phyloP scores from a whole-genome alignment of 495 filamentous ascomycete genomes.

The Podospora tetraspora region DNA sequence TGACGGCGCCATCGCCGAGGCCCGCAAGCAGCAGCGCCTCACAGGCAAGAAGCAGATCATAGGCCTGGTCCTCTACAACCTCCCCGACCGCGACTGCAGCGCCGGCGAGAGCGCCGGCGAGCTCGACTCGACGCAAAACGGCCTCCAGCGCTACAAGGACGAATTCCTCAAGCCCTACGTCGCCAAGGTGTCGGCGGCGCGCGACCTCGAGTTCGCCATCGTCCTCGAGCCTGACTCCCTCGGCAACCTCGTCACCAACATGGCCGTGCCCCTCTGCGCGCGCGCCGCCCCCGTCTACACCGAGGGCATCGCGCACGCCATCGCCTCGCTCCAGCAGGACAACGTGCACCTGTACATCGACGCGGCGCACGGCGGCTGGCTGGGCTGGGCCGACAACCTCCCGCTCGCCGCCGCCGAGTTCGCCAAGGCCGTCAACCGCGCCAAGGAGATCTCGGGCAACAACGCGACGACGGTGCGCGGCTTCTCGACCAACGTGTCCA shows the following conservation, averaged over 20 bases:
- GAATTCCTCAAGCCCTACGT: conserved; percentile 52
- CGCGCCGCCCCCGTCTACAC: conserved; percentile 52
- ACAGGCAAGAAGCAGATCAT: conserved; percentile 43
- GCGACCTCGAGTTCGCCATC: conserved; percentile 36
- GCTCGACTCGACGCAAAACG: conserved; percentile 44
- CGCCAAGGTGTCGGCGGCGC: conserved; percentile 25
- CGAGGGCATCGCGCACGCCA: conserved; percentile 53
- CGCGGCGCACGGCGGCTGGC: conserved; percentile 62
- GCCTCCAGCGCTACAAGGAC: conserved; percentile 51
- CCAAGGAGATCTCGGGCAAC: conserved; percentile 31
- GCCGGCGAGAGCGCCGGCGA: conserved; percentile 59
- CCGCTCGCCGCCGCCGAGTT: conserved; percentile 53
- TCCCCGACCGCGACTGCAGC: conserved; percentile 62
- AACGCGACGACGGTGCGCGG: conserved; percentile 47
- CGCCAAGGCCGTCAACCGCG: conserved; percentile 53
- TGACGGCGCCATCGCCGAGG: conserved; percentile 44
- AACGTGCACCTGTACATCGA: conserved; percentile 63
- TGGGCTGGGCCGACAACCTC: conserved; percentile 73
- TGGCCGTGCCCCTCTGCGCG: conserved; percentile 46
- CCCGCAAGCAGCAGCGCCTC: conserved; percentile 40
- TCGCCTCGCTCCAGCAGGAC: conserved; percentile 48
- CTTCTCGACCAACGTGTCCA: conserved; percentile 69
- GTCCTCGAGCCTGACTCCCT: conserved; percentile 57
- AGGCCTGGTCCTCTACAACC: conserved; percentile 57
- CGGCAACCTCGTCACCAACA: conserved; percentile 59